Conservation (phyloP, 805 yeast species). For the Pichia gijzeniarum region DNA sequence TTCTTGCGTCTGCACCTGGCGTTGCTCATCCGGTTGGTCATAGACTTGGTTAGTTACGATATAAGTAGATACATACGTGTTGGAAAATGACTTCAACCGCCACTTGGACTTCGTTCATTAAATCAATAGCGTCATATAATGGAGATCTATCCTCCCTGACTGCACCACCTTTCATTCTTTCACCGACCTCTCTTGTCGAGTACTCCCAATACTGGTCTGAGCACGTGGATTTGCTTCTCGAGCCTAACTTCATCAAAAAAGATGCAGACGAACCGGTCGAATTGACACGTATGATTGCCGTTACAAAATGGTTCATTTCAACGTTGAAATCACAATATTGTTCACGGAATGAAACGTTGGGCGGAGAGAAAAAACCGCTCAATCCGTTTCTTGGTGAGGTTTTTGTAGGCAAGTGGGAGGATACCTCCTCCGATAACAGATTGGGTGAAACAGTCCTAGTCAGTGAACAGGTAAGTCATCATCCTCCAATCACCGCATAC, state of each 20-base stretch:
- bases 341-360: conserved; percentile 83
- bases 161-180: conserved; percentile 94
- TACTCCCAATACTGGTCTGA: conserved; percentile 96
- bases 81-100: conserved; percentile 23
- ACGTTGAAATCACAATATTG: conserved; percentile 92
- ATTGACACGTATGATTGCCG: conserved; percentile 68
- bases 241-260: conserved; percentile 47
- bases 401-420: conserved; percentile 84
- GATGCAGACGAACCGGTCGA: conserved; percentile 40
- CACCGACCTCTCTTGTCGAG: conserved; percentile 83
- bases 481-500: conserved; percentile 96
- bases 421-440: conserved; percentile 37
- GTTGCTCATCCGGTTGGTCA: no score
- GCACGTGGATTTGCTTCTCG: conserved; percentile 76
- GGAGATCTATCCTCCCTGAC: conserved; percentile 92
- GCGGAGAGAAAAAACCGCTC: conserved; percentile 95
- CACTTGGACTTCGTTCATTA: conserved; percentile 89
- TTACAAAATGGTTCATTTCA: conserved; percentile 84
- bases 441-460: conserved; percentile 73
- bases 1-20: no score
- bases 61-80: no score
- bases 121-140: conserved; percentile 85
- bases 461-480: conserved; percentile 94
- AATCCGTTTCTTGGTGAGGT: conserved; percentile 95
- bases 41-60: no score